phyloP scores from a whole-genome alignment of 139 green algal species.

The Chlamydomonas asymmetrica region DNA sequence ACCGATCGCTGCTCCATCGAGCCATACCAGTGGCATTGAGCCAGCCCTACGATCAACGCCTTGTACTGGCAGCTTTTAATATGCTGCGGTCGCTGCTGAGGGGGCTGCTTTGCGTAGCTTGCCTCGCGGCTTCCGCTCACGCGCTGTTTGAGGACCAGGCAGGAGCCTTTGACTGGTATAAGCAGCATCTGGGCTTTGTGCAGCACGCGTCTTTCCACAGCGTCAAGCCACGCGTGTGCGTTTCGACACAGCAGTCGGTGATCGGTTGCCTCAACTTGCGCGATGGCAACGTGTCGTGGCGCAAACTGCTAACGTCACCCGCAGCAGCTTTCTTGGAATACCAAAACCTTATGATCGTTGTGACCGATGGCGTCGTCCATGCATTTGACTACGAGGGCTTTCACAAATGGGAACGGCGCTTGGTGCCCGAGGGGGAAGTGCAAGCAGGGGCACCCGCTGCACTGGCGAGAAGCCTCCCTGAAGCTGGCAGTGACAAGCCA shows the following conservation, averaged over 20 bases:
- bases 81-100: too few species aligned
- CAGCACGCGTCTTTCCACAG: conserved; percentile 35
- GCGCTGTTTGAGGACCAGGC: conserved; percentile 73
- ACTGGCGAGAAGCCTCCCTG: too few species aligned
- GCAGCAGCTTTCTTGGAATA: neutral
- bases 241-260: conserved; percentile 50
- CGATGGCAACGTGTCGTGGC: conserved; percentile 68
- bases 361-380: conserved; percentile 32
- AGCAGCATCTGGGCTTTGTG: conserved; percentile 62
- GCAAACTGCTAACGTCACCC: conserved; percentile 22
- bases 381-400: conserved; percentile 55
- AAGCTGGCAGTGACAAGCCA: too few species aligned
- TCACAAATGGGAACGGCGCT: conserved; percentile 45
- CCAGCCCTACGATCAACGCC: too few species aligned
- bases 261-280: conserved; percentile 59
- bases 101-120: too few species aligned
- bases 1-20: too few species aligned
- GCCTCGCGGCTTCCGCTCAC: too few species aligned
- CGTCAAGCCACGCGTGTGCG: conserved; percentile 40
- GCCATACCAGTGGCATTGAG: too few species aligned
- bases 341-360: neutral
- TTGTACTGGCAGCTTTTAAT: too few species aligned
- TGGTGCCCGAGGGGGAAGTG: neutral
- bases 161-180: conserved; percentile 75
- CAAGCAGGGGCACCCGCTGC: neutral